Percentiles rank a stretch among this genome's conserved stretches.
phyloP scores from a whole-genome alignment of 2,329 filamentous ascomycete genomes.

The Blumeriella jaapii region DNA sequence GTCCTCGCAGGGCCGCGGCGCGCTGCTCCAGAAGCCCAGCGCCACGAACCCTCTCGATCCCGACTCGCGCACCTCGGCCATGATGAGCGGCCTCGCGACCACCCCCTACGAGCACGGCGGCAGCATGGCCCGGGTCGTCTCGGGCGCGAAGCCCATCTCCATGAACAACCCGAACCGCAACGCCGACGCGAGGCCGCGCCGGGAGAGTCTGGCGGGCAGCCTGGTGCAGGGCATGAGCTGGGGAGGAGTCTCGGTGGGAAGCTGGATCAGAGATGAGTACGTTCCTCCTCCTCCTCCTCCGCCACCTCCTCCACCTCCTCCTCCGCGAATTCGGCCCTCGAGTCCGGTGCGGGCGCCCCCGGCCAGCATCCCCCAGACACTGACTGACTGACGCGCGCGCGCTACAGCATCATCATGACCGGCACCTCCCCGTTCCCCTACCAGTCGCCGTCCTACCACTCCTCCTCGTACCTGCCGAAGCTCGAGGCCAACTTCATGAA shows the following conservation, averaged over 20 bases:
- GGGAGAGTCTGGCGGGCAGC: slow-evolving; percentile 53
- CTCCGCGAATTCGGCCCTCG: too few species aligned
- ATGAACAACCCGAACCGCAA: slow-evolving; percentile 53
- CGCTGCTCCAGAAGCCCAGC: slow-evolving; percentile 7
- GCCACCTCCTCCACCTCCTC: slow-evolving; percentile 2
- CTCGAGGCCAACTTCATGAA: slow-evolving; percentile 96
- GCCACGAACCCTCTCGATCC: slow-evolving; percentile 20
- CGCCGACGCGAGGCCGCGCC: slow-evolving; percentile 42
- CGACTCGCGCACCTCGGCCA: slow-evolving; percentile 36
- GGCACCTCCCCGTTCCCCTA: slow-evolving; percentile 88
- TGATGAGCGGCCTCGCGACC: slow-evolving; percentile 41
- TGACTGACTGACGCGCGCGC: too few species aligned
- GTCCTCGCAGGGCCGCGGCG: slow-evolving; percentile 29
- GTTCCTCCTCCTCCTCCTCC: slow-evolving; percentile 31
- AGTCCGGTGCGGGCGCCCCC: slow-evolving; percentile 17
- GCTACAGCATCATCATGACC: slow-evolving; percentile 76
- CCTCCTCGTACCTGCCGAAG: slow-evolving; percentile 90
- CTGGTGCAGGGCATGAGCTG: slow-evolving; percentile 83
- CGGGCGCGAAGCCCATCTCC: slow-evolving; percentile 54
- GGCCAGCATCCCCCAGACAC: slow-evolving; percentile 8
- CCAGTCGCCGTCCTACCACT: slow-evolving; percentile 91
- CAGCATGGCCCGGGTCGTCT: slow-evolving; percentile 51
- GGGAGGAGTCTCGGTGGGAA: slow-evolving; percentile 91
- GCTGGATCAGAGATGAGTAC: slow-evolving; percentile 97
- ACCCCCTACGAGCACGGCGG: slow-evolving; percentile 43